Conservation (phyloP, 495 filamentous ascomycete species). For the Hyaloscypha variabilis region DNA sequence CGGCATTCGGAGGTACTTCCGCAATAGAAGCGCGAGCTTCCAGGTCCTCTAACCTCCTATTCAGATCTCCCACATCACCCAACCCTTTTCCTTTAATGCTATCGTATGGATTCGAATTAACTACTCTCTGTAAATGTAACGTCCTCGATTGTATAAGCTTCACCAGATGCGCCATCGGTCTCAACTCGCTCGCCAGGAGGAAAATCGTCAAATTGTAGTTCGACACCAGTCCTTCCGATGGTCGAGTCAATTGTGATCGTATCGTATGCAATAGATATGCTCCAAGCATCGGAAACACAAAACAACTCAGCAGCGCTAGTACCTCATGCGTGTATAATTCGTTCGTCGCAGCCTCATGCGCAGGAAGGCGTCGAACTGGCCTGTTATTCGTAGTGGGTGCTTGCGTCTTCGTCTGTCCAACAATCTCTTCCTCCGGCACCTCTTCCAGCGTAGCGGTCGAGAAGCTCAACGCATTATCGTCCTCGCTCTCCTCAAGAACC, state of each 20-base stretch:
- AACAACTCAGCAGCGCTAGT: conserved; percentile 74
- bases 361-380: conserved; percentile 22
- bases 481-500: conserved; percentile 48
- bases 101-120: conserved; percentile 54
- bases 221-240: conserved; percentile 83
- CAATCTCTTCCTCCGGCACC: conserved; percentile 41
- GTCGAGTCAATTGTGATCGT: conserved; percentile 73
- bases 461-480: conserved; percentile 35
- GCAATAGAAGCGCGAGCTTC: conserved; percentile 60
- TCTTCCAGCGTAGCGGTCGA: conserved; percentile 37
- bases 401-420: conserved; percentile 1
- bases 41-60: conserved; percentile 67
- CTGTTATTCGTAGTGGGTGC: conserved; percentile 2
- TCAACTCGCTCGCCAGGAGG: conserved; percentile 82
- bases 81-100: conserved; percentile 41
- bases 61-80: conserved; percentile 57
- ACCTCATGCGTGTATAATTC: conserved; percentile 79
- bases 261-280: conserved; percentile 80
- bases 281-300: conserved; percentile 75
- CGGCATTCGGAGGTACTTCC: conserved; percentile 23
- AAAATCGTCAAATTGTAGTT: conserved; percentile 96
- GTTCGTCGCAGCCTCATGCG: conserved; percentile 46
- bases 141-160: conserved; percentile 78
- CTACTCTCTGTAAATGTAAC: conserved; percentile 78
- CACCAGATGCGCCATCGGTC: conserved; percentile 78